phyloP scores from a whole-genome alignment of 2,329 filamentous ascomycete species.

The Plenodomus biglobosus region DNA sequence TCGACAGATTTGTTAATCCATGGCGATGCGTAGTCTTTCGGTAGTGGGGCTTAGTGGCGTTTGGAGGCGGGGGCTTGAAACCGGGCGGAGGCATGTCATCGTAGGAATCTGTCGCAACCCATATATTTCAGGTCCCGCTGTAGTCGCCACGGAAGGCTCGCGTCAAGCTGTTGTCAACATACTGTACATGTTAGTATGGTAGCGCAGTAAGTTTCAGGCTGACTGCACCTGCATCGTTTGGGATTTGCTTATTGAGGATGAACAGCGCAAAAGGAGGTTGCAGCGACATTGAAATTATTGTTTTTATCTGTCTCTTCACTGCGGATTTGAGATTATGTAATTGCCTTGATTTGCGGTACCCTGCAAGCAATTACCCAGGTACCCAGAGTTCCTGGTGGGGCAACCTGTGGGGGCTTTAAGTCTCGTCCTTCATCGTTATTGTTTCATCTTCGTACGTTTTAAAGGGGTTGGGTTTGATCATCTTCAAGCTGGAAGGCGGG shows the following conservation, averaged over 20 bases:
- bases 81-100: slow-evolving; percentile 4
- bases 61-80: slow-evolving; percentile 1
- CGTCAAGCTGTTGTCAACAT: slow-evolving; percentile 6
- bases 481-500: too few relatives aligned
- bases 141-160: slow-evolving; percentile 2
- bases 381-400: too few relatives aligned
- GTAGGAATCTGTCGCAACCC: slow-evolving; percentile 11
- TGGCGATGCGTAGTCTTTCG: slow-evolving; percentile 4
- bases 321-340: too few relatives aligned
- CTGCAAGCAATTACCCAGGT: too few relatives aligned
- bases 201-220: not conserved
- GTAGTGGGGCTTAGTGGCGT: slow-evolving; percentile 8
- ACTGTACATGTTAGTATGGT: slow-evolving; percentile 1
- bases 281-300: too few relatives aligned
- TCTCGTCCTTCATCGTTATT: too few relatives aligned
- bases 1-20: slow-evolving; percentile 12
- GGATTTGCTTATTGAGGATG: slow-evolving; percentile 8
- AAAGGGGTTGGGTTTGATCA: too few relatives aligned
- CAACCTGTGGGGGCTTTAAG: too few relatives aligned
- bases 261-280: slow-evolving; percentile 12
- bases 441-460: too few relatives aligned
- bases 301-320: too few relatives aligned
- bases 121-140: slow-evolving; percentile 5
- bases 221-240: slow-evolving; percentile 4
- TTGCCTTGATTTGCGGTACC: too few relatives aligned